Percentiles rank a stretch among this genome's conserved stretches.
These are phyloP conservation scores for Cupressus sempervirens DNA, from an alignment of 75 land plant genomes.

Conservation along the genomic window DNA sequence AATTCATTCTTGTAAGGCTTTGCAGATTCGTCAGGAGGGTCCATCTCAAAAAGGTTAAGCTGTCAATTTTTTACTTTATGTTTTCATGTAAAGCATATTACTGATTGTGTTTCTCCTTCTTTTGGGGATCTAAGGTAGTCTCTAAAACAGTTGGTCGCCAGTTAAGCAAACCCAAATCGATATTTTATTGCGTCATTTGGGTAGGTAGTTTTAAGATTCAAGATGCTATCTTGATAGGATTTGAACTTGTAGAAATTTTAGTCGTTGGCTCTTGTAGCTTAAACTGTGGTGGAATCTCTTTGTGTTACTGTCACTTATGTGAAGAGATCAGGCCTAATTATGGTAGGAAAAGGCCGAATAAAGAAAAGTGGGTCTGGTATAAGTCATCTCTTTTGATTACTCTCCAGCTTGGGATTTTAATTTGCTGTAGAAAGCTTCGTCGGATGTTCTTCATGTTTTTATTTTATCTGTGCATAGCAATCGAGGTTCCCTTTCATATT, in stretches of 20 bases:
- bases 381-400: neutral
- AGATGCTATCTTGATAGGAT: neutral
- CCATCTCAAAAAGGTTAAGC: neutral
- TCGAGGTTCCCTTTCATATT: neutral
- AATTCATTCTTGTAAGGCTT: neutral
- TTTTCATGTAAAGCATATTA: neutral
- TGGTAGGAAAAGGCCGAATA: neutral
- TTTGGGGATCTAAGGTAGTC: conserved; percentile 9
- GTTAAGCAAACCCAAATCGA: neutral
- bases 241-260: neutral
- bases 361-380: conserved; percentile 1
- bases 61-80: neutral
- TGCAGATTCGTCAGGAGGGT: neutral
- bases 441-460: neutral
- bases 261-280: neutral
- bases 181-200: neutral
- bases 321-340: neutral
- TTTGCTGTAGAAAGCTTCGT: neutral
- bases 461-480: neutral
- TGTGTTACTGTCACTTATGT: neutral
- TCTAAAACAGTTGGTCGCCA: neutral
- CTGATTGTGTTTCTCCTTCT: neutral
- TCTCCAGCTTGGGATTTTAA: neutral
- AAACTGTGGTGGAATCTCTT: neutral
- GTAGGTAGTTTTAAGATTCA: neutral